These are phyloP conservation scores for Nymphaea colorata DNA, from an alignment of 164 flowering plant genomes.

Conservation along the genomic window DNA sequence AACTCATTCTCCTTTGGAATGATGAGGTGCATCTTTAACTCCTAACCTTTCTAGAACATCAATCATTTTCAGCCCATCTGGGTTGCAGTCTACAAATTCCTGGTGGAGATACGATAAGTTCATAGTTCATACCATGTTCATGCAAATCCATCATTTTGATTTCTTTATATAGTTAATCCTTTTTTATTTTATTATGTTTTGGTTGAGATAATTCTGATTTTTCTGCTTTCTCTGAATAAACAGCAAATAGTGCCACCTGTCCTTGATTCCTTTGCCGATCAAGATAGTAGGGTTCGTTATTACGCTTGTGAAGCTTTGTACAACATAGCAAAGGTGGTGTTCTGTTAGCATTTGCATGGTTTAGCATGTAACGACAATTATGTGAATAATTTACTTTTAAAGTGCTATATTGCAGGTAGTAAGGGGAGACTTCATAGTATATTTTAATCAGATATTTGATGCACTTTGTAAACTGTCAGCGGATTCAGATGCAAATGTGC, in stretches of 20 bases:
- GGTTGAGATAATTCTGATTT: neutral
- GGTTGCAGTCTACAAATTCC: too few species aligned
- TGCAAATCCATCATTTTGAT: neutral
- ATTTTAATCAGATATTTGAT: slow-evolving; percentile 94
- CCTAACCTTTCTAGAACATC: too few species aligned
- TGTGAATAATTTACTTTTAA: neutral
- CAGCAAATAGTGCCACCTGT: slow-evolving; percentile 99
- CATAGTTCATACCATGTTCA: too few species aligned
- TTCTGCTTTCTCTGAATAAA: neutral
- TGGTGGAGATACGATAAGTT: too few species aligned
- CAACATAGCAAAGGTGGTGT: slow-evolving; percentile 92
- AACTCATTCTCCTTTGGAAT: too few species aligned
- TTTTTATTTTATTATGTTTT: too few species aligned
- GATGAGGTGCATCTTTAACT: too few species aligned
- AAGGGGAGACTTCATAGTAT: slow-evolving; percentile 89
- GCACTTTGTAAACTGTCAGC: slow-evolving; percentile 94
- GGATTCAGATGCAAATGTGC: slow-evolving; percentile 94
- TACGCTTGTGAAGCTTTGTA: slow-evolving; percentile 99
- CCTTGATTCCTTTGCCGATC: slow-evolving; percentile 73
- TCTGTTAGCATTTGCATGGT: neutral
- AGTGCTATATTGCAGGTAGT: slow-evolving; percentile 59
- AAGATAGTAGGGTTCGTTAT: slow-evolving; percentile 97
- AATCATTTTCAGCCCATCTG: too few species aligned
- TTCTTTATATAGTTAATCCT: neutral
- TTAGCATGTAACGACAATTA: neutral